Conservation (phyloP, 2,329 filamentous ascomycete species). For the Aureobasidium sp. region DNA sequence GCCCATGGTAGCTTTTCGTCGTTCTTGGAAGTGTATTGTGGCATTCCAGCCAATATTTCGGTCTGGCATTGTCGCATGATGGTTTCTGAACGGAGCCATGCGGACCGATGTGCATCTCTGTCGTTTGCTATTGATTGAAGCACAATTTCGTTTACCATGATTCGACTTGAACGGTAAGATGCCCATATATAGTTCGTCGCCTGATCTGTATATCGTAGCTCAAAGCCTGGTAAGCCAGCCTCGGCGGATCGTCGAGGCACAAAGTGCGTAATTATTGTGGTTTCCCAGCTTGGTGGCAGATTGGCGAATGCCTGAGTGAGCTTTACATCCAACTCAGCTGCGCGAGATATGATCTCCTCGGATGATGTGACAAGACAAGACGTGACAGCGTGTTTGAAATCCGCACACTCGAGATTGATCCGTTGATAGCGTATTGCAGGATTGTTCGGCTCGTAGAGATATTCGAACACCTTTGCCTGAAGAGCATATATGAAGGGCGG, state of each 20-base stretch:
- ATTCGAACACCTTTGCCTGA: background rate
- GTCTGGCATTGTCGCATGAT: background rate
- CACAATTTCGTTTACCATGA: background rate
- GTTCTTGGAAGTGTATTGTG: background rate
- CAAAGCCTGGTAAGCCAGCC: background rate
- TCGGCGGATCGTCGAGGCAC: background rate
- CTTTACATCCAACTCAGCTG: background rate
- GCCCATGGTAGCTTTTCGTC: background rate
- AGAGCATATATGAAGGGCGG: background rate
- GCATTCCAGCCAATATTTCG: slow-evolving; percentile 1
- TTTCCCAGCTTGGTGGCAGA: background rate
- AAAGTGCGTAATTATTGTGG: background rate
- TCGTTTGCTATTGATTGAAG: background rate
- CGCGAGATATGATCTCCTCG: background rate
- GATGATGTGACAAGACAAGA: background rate
- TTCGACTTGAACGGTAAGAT: background rate
- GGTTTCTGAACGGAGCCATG: background rate
- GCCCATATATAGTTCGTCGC: background rate
- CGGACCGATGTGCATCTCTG: background rate
- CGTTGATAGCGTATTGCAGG: background rate
- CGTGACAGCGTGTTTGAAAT: background rate
- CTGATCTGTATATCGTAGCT: background rate
- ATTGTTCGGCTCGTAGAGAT: background rate
- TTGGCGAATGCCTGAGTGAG: background rate
- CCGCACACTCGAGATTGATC: background rate